A percentile compares a stretch with the other conserved stretches of the same genome.
phyloP scores from a whole-genome alignment of 192 early-diverging fungal genomes.

The Coemansia sp. region DNA sequence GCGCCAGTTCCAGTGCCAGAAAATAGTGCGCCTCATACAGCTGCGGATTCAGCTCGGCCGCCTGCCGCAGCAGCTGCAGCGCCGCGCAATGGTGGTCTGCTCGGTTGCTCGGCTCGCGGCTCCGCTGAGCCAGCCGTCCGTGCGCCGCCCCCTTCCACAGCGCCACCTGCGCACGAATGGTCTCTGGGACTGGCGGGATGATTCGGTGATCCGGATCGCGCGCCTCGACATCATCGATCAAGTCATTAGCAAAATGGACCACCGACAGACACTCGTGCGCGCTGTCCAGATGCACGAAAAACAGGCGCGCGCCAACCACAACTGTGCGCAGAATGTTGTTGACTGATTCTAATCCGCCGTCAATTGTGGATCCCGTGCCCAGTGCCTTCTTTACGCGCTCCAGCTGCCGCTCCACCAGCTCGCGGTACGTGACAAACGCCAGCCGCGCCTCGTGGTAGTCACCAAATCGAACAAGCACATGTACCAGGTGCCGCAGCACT shows the following conservation, averaged over 20 bases:
- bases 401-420: conserved; percentile 56
- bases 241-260: conserved; percentile 41
- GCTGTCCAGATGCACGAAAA: conserved; percentile 30
- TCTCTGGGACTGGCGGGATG: conserved; percentile 10
- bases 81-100: conserved; percentile 63
- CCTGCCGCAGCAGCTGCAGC: conserved; percentile 54
- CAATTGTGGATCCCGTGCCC: neutral
- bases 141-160: conserved; percentile 48
- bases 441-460: conserved; percentile 76
- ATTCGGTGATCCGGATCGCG: conserved; percentile 34
- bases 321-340: conserved; percentile 29
- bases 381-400: conserved; percentile 30
- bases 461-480: conserved; percentile 59
- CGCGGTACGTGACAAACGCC: conserved; percentile 63
- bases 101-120: conserved; percentile 63
- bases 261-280: conserved; percentile 41
- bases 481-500: conserved; percentile 64
- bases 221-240: conserved; percentile 37
- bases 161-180: conserved; percentile 30
- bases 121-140: conserved; percentile 44
- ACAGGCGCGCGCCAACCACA: conserved; percentile 53
- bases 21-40: conserved; percentile 64
- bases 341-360: conserved; percentile 18
- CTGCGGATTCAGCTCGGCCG: conserved; percentile 56
- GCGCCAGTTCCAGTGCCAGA: conserved; percentile 67